A percentile compares a stretch with the other conserved stretches of the same genome.
These are phyloP conservation scores for Myriosclerotinia curreyana DNA, from an alignment of 2,329 filamentous ascomycete genomes.

Conservation along the genomic window DNA sequence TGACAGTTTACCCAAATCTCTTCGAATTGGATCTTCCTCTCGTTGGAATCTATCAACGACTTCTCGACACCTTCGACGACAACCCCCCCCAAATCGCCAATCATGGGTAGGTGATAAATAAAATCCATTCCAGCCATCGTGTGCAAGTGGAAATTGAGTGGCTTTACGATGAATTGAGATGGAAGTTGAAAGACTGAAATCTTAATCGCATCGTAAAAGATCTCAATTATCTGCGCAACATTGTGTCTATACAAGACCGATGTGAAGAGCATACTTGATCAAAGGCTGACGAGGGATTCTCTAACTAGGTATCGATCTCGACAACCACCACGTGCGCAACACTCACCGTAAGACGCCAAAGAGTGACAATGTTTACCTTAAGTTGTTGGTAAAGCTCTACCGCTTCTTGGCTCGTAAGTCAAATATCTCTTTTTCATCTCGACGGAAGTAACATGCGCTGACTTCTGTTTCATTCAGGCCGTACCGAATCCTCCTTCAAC, in stretches of 20 bases:
- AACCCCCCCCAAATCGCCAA: constrained; percentile 36
- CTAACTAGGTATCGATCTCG: constrained; percentile 66
- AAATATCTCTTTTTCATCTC: constrained; percentile 11
- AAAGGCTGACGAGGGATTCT: constrained; percentile 59
- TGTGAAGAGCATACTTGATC: constrained; percentile 61
- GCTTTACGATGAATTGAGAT: constrained; percentile 25
- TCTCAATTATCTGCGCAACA: constrained; percentile 38
- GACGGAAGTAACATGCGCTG: background rate
- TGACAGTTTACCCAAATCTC: constrained; percentile 21
- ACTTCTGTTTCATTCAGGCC: constrained; percentile 54
- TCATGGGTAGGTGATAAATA: constrained; percentile 41
- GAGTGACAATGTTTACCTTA: constrained; percentile 97
- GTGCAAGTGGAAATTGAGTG: constrained; percentile 39
- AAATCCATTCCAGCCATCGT: constrained; percentile 39
- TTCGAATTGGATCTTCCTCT: constrained; percentile 20
- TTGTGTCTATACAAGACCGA: constrained; percentile 38
- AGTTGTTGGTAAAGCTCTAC: constrained; percentile 97
- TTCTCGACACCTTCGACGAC: constrained; percentile 22
- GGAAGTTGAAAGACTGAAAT: constrained; percentile 27
- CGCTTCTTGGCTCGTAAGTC: constrained; percentile 90
- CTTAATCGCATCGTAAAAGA: constrained; percentile 25
- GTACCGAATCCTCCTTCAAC: constrained; percentile 98
- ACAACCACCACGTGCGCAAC: constrained; percentile 65
- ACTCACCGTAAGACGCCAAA: constrained; percentile 92
- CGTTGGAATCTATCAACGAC: constrained; percentile 18